Conservation (phyloP, 306 rosid genomes). For the Rubus parviflorus region DNA sequence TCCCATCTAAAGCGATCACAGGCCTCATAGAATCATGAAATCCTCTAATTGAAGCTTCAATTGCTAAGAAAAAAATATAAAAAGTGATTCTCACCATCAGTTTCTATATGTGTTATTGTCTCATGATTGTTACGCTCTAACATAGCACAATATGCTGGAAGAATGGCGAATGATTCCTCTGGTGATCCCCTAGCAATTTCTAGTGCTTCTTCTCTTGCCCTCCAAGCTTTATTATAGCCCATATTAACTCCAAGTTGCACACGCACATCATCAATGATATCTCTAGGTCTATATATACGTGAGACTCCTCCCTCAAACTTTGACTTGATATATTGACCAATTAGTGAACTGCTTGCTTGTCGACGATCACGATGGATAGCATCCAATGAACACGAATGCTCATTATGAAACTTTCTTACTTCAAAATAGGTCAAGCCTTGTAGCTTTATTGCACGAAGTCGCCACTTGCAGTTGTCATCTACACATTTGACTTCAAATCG, state of each 20-base stretch:
- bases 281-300: background rate
- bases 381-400: conserved; percentile 17
- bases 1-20: no score
- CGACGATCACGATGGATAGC: conserved; percentile 12
- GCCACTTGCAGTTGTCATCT: conserved; percentile 21
- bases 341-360: background rate
- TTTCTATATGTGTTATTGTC: background rate
- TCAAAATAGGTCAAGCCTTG: background rate
- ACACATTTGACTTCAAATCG: conserved; percentile 1
- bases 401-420: conserved; percentile 15
- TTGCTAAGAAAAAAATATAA: no score
- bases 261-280: no score
- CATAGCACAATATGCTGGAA: background rate
- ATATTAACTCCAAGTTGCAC: no score
- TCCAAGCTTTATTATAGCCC: no score
- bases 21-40: no score
- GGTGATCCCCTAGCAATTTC: background rate
- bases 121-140: background rate
- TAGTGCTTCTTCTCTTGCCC: background rate
- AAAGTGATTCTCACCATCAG: background rate
- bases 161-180: background rate
- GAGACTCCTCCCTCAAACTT: conserved; percentile 10
- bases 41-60: no score
- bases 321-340: conserved; percentile 11
- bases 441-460: background rate